A percentile compares a stretch with the other conserved stretches of the same genome.
phyloP scores from a whole-genome alignment of 441 rosid genomes.

The Corymbia citriodora region DNA sequence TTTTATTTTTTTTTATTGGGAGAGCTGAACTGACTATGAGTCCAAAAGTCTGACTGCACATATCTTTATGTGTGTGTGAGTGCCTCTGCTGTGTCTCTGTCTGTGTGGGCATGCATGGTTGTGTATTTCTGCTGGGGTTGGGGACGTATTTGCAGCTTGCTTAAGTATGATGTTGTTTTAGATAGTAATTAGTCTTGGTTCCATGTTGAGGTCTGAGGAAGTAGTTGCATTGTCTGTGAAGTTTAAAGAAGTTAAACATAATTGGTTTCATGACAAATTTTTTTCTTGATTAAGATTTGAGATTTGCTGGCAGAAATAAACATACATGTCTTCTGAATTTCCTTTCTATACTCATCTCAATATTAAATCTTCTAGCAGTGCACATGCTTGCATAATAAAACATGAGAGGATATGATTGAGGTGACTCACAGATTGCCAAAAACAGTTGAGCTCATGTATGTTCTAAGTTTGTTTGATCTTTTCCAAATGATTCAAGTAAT shows the following conservation, averaged over 20 bases:
- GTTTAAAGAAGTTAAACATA: not conserved
- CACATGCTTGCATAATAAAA: not conserved
- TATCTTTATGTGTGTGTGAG: not conserved
- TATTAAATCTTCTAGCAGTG: not conserved
- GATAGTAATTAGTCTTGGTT: not conserved
- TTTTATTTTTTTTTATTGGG: too few relatives aligned
- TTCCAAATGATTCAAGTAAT: not conserved
- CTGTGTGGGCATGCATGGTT: not conserved
- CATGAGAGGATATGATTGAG: not conserved
- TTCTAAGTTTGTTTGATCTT: not conserved
- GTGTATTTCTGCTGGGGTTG: not conserved
- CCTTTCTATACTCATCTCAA: not conserved
- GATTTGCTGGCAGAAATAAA: not conserved
- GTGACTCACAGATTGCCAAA: not conserved
- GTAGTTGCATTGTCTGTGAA: not conserved
- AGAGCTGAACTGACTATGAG: not conserved
- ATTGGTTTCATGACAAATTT: not conserved
- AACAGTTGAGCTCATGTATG: not conserved
- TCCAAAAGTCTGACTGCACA: not conserved
- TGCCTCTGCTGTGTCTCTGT: not conserved
- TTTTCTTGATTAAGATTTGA: not conserved
- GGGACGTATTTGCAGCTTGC: not conserved
- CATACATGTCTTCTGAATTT: not conserved
- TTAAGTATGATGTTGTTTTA: not conserved
- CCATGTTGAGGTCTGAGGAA: not conserved